Evolutionary conservation across 2,329 filamentous ascomycete species (phyloP).

Genomic region (Pezicula radicicola): DNA sequence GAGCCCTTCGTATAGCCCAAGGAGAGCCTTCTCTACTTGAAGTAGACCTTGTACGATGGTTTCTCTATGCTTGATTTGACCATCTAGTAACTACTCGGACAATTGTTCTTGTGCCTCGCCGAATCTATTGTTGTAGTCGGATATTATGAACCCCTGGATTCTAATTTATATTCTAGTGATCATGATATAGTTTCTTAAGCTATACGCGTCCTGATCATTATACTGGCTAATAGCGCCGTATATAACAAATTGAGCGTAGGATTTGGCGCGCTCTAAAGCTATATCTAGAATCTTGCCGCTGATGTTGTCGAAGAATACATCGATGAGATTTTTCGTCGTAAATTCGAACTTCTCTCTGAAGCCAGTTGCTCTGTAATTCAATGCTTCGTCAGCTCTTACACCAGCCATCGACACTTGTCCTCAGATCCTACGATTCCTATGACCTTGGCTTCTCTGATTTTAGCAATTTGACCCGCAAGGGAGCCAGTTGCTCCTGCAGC

Average conservation of each 20-base stretch:
- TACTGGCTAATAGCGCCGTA: conserved; percentile 51
- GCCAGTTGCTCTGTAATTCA: conserved; percentile 67
- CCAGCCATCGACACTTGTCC: conserved; percentile 66
- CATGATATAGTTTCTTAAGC: neutral
- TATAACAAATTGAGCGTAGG: conserved; percentile 63
- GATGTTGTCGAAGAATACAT: conserved; percentile 74
- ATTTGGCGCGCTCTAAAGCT: conserved; percentile 61
- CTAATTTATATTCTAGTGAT: conserved; percentile 19
- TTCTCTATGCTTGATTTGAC: conserved; percentile 67
- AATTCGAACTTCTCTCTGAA: conserved; percentile 58
- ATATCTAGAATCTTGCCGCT: conserved; percentile 69
- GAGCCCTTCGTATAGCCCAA: conserved; percentile 61
- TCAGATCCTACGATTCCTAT: conserved; percentile 66
- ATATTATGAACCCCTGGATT: conserved; percentile 69
- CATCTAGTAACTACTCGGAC: conserved; percentile 62
- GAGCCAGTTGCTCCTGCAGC: conserved; percentile 77
- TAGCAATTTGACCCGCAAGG: conserved; percentile 75
- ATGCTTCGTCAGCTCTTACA: conserved; percentile 56
- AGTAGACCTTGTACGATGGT: conserved; percentile 62
- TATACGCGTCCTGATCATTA: neutral
- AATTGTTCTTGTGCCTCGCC: conserved; percentile 55
- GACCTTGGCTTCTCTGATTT: conserved; percentile 59
- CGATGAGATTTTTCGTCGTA: conserved; percentile 57
- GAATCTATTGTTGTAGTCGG: conserved; percentile 60
- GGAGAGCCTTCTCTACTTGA: conserved; percentile 57